Base-by-base conservation (phyloP, 169 alveolate genomes). In the Plasmodium yoelii region DNA sequence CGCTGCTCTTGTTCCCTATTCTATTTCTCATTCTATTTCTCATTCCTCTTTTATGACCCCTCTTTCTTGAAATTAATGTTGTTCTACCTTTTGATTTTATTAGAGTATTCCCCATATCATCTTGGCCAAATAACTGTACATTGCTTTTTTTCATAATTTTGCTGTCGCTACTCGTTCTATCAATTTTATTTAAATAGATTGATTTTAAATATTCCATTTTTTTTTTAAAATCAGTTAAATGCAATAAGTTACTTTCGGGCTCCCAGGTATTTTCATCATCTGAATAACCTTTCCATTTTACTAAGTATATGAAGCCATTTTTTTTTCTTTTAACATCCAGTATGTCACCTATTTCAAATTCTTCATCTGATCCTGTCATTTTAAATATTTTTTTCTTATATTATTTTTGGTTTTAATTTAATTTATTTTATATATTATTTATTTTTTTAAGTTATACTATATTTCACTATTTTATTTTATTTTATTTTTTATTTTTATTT, bases 251-350 rank as follows among this genome's bases (percentile, higher is more conserved):
- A 67, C 84, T 67, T 82, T 93, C 96, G 12, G 96, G 96, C 73
- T 93, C 96, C 96, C 96, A 93, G 7, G 96, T 93, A 82, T 93
- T 92, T 57, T 93, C 96, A 75, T 80, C 89, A 73, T 90, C 93
- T 18, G 94, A 92, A 87, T 88, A 93, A 47, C 96, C 96, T 87
- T 92, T 92, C 96, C 96, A 93, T 61, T 92, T 92, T 24, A 93
- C 94, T 60, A 92, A 73, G 80, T 86, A 93, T 46, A 71, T 55
- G 67, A 82, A 82, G 18, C 90, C 90, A 65, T 68, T 68, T 67
- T 68, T 82, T 51, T 82, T 82, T 51, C 56, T 82, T 49, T 82
- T 82, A 56, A 82, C 47, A 42, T 68, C 90, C 12, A 82, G 86
- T 57, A 82, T 82, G 49, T 82, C 90, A 12, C 84, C 90, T 19